Percentiles rank a stretch among this genome's conserved stretches.
These are phyloP conservation scores for Pseudocercospora cruenta DNA, from an alignment of 2,329 filamentous ascomycete species.

Conservation along the genomic window DNA sequence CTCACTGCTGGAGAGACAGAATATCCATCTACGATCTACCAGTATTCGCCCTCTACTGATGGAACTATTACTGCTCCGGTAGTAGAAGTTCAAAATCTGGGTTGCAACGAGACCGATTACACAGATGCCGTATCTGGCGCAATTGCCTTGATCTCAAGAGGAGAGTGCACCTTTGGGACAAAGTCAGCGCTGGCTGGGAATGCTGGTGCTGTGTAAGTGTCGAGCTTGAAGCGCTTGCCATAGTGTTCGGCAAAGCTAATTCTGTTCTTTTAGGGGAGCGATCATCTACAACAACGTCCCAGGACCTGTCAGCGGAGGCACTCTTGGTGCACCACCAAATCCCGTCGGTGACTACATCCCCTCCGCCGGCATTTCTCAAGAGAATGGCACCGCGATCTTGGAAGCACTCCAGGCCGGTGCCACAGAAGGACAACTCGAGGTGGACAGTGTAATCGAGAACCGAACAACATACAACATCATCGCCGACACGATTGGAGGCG, in stretches of 20 bases:
- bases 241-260: background rate
- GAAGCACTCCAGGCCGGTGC: constrained; percentile 54
- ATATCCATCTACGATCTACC: constrained; percentile 64
- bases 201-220: constrained; percentile 62
- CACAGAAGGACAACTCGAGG: constrained; percentile 45
- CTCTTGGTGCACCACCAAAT: constrained; percentile 66
- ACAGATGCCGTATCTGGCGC: constrained; percentile 61
- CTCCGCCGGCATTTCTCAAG: constrained; percentile 67
- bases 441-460: constrained; percentile 52
- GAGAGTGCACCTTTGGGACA: constrained; percentile 69
- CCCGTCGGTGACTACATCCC: constrained; percentile 62
- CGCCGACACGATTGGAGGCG: constrained; percentile 61
- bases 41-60: constrained; percentile 59
- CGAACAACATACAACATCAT: constrained; percentile 61
- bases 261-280: constrained; percentile 53
- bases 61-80: constrained; percentile 61
- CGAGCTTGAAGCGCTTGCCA: background rate
- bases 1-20: constrained; percentile 60
- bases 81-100: constrained; percentile 62
- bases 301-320: constrained; percentile 57
- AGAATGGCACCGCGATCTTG: constrained; percentile 61
- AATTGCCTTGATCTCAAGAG: constrained; percentile 72
- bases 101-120: constrained; percentile 68
- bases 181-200: constrained; percentile 71
- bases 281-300: constrained; percentile 75